phyloP scores from a whole-genome alignment of 371 early-diverging fungal genomes.

The Haplosporangium sp. region DNA sequence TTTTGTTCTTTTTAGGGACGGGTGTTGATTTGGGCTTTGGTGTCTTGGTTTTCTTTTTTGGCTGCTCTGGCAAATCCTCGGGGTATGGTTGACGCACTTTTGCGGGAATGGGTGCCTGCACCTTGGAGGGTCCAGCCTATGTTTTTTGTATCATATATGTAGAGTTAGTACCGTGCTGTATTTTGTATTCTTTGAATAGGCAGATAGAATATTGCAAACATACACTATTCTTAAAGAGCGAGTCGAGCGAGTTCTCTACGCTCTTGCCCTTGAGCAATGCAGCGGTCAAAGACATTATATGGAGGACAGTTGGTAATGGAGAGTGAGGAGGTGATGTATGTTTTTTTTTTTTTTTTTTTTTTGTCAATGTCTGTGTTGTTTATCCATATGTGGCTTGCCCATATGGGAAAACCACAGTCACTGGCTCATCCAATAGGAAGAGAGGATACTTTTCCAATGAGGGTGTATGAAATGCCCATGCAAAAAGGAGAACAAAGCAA shows the following conservation, averaged over 20 bases:
- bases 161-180: constrained; percentile 7
- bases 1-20: constrained; percentile 52
- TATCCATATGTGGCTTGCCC: constrained; percentile 17
- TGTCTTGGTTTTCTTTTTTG: constrained; percentile 57
- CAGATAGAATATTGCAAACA: background rate
- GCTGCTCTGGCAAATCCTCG: constrained; percentile 40
- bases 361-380: background rate
- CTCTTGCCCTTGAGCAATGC: constrained; percentile 46
- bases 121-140: constrained; percentile 45
- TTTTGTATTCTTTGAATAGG: background rate
- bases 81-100: constrained; percentile 42
- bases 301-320: background rate
- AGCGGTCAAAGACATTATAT: constrained; percentile 41
- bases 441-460: too few species aligned
- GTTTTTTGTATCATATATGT: background rate
- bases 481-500: too few species aligned
- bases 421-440: background rate
- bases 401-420: background rate
- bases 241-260: constrained; percentile 61
- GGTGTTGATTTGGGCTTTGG: constrained; percentile 54
- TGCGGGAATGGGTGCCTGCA: constrained; percentile 30
- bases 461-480: too few species aligned
- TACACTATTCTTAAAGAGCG: constrained; percentile 67
- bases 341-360: constrained; percentile 11
- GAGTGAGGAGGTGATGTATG: background rate